These are phyloP conservation scores for Ensete glaucum DNA, from an alignment of 176 grass and related monocot genomes.

Conservation along the genomic window DNA sequence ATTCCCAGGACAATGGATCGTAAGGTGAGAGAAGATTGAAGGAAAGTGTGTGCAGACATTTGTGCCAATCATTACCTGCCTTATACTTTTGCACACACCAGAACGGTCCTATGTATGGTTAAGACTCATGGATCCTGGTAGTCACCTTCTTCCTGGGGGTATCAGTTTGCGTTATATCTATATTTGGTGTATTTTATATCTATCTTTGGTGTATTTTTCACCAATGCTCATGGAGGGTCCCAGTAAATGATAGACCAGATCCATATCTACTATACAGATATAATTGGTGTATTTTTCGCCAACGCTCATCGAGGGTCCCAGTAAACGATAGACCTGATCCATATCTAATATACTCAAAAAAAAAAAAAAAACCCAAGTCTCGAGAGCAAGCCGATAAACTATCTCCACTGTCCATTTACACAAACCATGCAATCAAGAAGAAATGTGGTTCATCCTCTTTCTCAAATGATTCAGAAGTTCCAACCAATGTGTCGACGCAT, in stretches of 20 bases:
- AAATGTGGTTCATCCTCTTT: background rate
- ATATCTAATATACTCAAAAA: background rate
- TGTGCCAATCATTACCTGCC: background rate
- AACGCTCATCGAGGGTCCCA: background rate
- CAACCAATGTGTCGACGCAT: background rate
- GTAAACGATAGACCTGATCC: background rate
- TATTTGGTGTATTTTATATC: conserved; percentile 1
- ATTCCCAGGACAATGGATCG: too few relatives aligned
- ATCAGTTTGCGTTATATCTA: background rate
- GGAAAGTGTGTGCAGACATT: background rate
- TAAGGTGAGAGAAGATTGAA: too few relatives aligned
- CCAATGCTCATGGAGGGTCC: background rate
- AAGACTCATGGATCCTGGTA: background rate
- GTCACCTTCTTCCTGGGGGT: background rate
- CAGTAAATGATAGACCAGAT: background rate
- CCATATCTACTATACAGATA: background rate
- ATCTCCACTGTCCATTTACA: too few relatives aligned
- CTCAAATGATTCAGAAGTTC: background rate
- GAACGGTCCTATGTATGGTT: background rate
- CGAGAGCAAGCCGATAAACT: too few relatives aligned
- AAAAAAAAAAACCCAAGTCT: too few relatives aligned
- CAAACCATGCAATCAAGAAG: background rate
- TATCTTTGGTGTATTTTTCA: background rate
- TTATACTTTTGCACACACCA: background rate
- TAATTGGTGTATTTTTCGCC: background rate